A percentile compares a stretch with the other conserved stretches of the same genome.
These are phyloP conservation scores for Pythium aquatile DNA, from an alignment of 352 stramenopile species.

Conservation along the genomic window DNA sequence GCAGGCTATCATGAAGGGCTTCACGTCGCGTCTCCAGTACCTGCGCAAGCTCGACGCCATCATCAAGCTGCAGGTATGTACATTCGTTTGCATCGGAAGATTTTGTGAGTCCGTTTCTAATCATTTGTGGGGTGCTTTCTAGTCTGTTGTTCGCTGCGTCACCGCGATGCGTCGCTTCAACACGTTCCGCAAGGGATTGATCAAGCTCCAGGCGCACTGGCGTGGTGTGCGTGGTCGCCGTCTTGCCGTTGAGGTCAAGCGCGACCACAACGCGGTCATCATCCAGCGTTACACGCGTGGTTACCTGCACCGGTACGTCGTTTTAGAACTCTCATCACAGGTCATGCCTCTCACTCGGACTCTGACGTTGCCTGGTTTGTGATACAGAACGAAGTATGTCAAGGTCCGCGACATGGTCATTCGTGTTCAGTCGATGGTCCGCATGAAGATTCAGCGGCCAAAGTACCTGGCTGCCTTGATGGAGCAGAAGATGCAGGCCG, in stretches of 20 bases:
- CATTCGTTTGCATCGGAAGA: background rate
- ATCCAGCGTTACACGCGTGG: constrained; percentile 81
- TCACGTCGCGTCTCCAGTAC: constrained; percentile 76
- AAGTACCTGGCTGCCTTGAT: constrained; percentile 77
- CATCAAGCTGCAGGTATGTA: constrained; percentile 68
- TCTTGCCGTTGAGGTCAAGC: constrained; percentile 69
- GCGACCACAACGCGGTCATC: constrained; percentile 79
- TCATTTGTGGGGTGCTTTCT: constrained; percentile 8
- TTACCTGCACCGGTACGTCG: constrained; percentile 50
- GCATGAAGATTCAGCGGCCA: constrained; percentile 84
- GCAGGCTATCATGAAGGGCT: constrained; percentile 78
- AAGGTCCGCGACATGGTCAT: constrained; percentile 71
- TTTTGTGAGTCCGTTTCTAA: background rate
- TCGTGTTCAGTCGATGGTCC: constrained; percentile 72
- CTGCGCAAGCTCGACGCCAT: constrained; percentile 72
- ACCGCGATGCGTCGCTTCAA: constrained; percentile 84
- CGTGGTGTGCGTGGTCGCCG: constrained; percentile 68
- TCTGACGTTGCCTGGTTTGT: background rate
- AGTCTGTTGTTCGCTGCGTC: constrained; percentile 79
- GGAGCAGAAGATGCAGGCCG: constrained; percentile 76
- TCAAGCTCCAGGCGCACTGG: constrained; percentile 63
- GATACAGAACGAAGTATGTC: constrained; percentile 44
- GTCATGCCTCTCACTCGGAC: background rate
- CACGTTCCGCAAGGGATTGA: constrained; percentile 70
- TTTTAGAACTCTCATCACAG: background rate